Evolutionary conservation across 768 basidiomycete species (phyloP), one percentile per base, ranked within the genome.

Genomic region (Melanogaster broomeanus): DNA sequence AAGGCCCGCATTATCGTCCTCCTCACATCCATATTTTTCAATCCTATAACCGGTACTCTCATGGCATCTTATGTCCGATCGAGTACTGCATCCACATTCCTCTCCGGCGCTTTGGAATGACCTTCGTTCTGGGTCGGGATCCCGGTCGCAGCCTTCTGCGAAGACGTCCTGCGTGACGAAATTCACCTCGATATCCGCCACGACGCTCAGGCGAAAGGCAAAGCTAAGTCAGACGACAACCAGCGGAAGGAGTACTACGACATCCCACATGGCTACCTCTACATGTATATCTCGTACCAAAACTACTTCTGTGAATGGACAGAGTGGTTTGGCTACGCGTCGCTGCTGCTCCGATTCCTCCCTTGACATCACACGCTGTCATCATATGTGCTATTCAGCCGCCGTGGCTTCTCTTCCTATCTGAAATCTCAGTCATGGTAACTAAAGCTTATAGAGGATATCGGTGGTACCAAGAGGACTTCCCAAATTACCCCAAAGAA

Each of bases 281-380:
- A 88, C 75, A 61, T 67, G 38, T 85, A 81, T 62, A 74, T 98
- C 60, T 92, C 93, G 6, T 96, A 86, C 72, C 96, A 96, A 10
- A 93, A 97, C 68, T 98, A 98, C 72, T 72, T 93, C 18, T 93
- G 87, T 70, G 96, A 98, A 66, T 98, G 96, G 96, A 52, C 88
- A 49, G 96, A 98, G 70, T 98, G 95, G 94, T 58, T 83, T 11
- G 93, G 90, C 8, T 98, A 87, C 67, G 88, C 92, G 2, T 97
- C 34, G 89, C 90, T 6, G 81, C 90, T 4, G 72, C 81, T 6
- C 83, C 85, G 1, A 8, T 77, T 1, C 81, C 78, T 18, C 48
- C 42, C 52, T 16, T 47, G 62, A 52, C 62, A 41, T 63, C 72
- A 8, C 42, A 58, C 5, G 76, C 78, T 37, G 67, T 71, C 0